A percentile compares a stretch with the other conserved stretches of the same genome.
Conservation (phyloP, 306 rosid species). For the Cercis canadensis region DNA sequence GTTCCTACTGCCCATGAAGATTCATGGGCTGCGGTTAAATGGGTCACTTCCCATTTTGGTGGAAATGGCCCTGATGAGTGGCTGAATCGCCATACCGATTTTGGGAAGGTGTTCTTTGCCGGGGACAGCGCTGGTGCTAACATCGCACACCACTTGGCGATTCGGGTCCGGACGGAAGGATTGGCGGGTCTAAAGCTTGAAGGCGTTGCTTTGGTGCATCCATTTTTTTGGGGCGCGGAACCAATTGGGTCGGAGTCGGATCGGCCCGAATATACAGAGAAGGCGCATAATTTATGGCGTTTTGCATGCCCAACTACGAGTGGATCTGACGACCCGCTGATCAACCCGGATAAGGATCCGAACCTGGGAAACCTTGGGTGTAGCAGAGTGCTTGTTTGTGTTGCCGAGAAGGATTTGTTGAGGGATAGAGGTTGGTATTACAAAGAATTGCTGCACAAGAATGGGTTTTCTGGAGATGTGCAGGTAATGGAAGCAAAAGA, state of each 20-base stretch:
- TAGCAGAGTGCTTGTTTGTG: constrained; percentile 37
- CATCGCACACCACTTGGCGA: not conserved
- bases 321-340: constrained; percentile 34
- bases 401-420: constrained; percentile 45
- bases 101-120: constrained; percentile 4
- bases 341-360: constrained; percentile 40
- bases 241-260: constrained; percentile 14
- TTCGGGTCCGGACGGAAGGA: not conserved
- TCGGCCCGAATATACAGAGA: not conserved
- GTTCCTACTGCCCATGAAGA: constrained; percentile 8
- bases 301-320: not conserved
- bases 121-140: constrained; percentile 15
- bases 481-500: constrained; percentile 41
- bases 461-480: constrained; percentile 47
- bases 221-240: constrained; percentile 14
- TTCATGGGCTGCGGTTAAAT: constrained; percentile 2
- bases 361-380: constrained; percentile 34
- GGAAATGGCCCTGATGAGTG: not conserved
- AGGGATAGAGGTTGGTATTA: constrained; percentile 43
- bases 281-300: not conserved
- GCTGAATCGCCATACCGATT: not conserved
- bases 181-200: not conserved
- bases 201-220: not conserved
- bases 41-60: not conserved
- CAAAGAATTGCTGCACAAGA: constrained; percentile 38